These are phyloP conservation scores for Pharus latifolius DNA, from an alignment of 176 grass and related monocot genomes.

Conservation along the genomic window DNA sequence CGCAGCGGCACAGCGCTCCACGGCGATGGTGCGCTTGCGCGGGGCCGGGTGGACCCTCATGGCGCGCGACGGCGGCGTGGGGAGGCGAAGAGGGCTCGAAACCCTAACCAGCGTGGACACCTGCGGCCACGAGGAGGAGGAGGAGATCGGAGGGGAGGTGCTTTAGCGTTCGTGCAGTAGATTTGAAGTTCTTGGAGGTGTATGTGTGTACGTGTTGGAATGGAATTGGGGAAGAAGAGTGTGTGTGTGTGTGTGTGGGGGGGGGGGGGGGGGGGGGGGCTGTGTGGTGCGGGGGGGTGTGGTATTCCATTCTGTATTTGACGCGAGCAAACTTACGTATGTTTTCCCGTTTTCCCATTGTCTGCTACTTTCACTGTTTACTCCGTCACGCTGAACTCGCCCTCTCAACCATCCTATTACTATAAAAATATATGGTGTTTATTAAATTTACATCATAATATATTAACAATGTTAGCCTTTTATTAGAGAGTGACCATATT, in stretches of 20 bases:
- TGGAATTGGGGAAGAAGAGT: background rate
- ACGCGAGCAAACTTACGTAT: too few relatives aligned
- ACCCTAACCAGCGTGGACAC: background rate
- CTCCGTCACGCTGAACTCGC: too few relatives aligned
- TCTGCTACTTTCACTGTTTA: too few relatives aligned
- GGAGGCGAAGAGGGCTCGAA: background rate
- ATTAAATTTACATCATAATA: too few relatives aligned
- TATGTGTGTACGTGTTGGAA: background rate
- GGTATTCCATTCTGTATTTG: too few relatives aligned
- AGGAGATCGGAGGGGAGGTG: background rate
- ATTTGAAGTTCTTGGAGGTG: background rate
- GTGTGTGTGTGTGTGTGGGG: too few relatives aligned
- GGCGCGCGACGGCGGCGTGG: background rate
- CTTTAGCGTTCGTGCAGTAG: background rate
- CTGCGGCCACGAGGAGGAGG: background rate
- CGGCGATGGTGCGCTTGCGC: slow-evolving; percentile 55
- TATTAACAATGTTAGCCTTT: too few relatives aligned
- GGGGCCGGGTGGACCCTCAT: slow-evolving; percentile 62
- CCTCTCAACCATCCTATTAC: too few relatives aligned
- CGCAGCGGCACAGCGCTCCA: slow-evolving; percentile 17
- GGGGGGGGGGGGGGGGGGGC: background rate
- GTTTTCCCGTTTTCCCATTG: too few relatives aligned
- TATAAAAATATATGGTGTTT: too few relatives aligned
- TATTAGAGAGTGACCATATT: too few relatives aligned
- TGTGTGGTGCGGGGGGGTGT: background rate